phyloP scores from a whole-genome alignment of 352 stramenopile genomes.

The Globisporangium megalacanthum region DNA sequence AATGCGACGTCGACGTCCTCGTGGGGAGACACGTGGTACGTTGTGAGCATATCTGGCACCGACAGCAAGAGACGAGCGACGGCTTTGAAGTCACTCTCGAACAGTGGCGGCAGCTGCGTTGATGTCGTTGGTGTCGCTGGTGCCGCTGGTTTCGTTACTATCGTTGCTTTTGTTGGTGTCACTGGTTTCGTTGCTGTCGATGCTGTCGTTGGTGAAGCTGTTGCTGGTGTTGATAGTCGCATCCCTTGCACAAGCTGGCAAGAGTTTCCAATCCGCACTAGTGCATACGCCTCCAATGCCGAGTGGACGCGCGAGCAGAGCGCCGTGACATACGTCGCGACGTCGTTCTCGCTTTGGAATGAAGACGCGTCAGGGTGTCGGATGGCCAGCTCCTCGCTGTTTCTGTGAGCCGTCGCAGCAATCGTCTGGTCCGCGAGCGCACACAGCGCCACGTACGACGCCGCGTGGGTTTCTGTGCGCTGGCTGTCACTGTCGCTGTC shows the following conservation, averaged over 20 bases:
- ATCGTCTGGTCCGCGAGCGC: conserved; percentile 29
- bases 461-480: conserved; percentile 8
- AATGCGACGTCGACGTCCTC: conserved; percentile 19
- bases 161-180: no score
- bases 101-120: conserved; percentile 2
- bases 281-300: neutral
- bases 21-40: conserved; percentile 13
- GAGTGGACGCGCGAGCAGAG: conserved; percentile 31
- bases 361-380: conserved; percentile 20
- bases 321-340: conserved; percentile 29
- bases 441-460: conserved; percentile 42
- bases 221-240: no score
- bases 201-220: neutral
- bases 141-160: neutral
- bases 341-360: conserved; percentile 23
- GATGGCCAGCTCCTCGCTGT: neutral
- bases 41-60: neutral
- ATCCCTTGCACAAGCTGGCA: neutral
- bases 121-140: neutral
- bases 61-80: conserved; percentile 28
- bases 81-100: conserved; percentile 35
- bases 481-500: conserved; percentile 3
- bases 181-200: neutral
- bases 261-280: neutral
- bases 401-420: neutral